Percentiles rank a stretch among this genome's conserved stretches.
Evolutionary conservation across 2,329 filamentous ascomycete species (phyloP).

Genomic region (Talaromyces pinophilus): DNA sequence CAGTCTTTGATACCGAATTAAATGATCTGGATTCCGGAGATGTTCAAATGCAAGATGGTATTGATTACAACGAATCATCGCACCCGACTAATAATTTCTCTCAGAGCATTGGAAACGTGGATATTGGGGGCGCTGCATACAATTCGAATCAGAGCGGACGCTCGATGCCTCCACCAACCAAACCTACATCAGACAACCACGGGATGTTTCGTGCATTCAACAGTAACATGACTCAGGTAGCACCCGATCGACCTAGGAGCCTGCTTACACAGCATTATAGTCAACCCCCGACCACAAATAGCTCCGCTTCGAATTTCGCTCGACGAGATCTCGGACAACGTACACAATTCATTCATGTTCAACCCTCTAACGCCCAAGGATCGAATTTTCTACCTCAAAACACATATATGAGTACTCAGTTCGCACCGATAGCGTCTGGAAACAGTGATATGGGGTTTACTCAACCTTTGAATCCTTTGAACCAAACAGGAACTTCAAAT

Average conservation of each 20-base stretch:
- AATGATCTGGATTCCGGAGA: background rate
- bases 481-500: background rate
- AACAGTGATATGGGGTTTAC: background rate
- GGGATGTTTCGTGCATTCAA: background rate
- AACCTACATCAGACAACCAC: background rate
- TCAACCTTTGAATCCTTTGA: background rate
- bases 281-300: background rate
- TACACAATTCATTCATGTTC: background rate
- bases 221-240: background rate
- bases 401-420: background rate
- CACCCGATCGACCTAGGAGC: background rate
- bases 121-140: background rate
- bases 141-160: background rate
- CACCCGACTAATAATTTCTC: too few species aligned
- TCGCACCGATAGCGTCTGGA: background rate
- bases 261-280: background rate
- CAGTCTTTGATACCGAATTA: background rate
- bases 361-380: background rate
- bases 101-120: background rate
- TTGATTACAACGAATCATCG: background rate
- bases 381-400: background rate
- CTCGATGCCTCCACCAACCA: background rate
- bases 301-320: background rate
- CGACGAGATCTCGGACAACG: background rate
- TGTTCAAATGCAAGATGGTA: background rate